Evolutionary conservation across 768 basidiomycete species (phyloP).

Genomic region (Leccinum rimulosum): DNA sequence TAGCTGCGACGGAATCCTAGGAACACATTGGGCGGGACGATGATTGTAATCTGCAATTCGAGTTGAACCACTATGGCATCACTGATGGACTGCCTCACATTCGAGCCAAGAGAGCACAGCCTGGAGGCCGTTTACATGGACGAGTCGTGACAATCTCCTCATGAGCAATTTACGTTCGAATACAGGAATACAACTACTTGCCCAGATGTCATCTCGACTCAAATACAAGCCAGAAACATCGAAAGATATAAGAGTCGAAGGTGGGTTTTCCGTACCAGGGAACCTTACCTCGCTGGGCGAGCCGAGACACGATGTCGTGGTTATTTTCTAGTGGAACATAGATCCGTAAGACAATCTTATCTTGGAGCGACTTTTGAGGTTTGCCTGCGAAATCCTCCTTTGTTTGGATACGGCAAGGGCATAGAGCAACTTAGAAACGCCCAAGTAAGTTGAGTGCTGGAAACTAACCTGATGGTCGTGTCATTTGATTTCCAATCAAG

Average conservation of each 20-base stretch:
- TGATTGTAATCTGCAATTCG: neutral
- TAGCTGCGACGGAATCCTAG: neutral
- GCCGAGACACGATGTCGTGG: neutral
- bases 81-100: neutral
- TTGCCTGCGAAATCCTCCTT: too few species aligned
- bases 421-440: neutral
- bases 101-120: neutral
- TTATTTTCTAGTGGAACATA: neutral
- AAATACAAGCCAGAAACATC: neutral
- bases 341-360: neutral
- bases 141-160: neutral
- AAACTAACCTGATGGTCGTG: neutral
- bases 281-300: neutral
- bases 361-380: too few species aligned
- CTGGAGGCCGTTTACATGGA: neutral
- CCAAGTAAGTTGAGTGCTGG: constrained; percentile 23
- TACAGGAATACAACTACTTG: neutral
- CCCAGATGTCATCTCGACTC: neutral
- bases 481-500: neutral
- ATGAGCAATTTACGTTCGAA: constrained; percentile 17
- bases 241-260: neutral
- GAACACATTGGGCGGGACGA: neutral
- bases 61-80: neutral
- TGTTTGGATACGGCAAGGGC: neutral
- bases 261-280: constrained; percentile 58